Percentiles rank a stretch among this genome's conserved stretches.
phyloP scores from a whole-genome alignment of 73 alveolate species.

The Paramecium sexaurelia region DNA sequence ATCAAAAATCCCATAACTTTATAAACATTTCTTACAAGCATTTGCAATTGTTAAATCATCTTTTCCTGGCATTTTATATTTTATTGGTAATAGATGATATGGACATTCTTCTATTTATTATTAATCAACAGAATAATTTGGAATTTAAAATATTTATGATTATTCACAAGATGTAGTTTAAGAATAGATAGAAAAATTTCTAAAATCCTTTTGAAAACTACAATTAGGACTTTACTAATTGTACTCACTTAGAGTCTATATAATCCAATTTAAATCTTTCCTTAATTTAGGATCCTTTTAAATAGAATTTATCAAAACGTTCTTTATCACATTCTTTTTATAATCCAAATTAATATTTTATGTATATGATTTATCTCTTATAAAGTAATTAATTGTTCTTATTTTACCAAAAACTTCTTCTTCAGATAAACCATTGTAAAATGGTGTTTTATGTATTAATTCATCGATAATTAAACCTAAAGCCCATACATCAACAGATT shows the following conservation, averaged over 20 bases:
- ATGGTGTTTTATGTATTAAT: constrained; percentile 63
- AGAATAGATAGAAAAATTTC: background rate
- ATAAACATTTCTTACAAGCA: constrained; percentile 19
- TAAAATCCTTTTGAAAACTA: background rate
- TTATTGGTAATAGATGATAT: background rate
- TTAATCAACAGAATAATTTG: background rate
- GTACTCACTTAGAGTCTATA: background rate
- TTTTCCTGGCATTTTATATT: background rate
- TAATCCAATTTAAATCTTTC: constrained; percentile 23
- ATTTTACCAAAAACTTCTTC: constrained; percentile 35
- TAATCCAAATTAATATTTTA: background rate
- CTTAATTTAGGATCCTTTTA: constrained; percentile 42
- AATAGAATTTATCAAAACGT: background rate
- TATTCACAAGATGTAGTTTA: background rate
- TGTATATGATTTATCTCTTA: background rate
- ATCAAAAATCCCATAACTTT: constrained; percentile 29
- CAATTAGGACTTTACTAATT: background rate
- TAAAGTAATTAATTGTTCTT: background rate
- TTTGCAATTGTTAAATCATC: background rate
- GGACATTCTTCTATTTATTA: background rate
- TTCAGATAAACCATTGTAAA: constrained; percentile 43
- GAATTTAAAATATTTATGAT: background rate
- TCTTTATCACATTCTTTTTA: constrained; percentile 26
- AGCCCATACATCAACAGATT: constrained; percentile 75
- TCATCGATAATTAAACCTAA: constrained; percentile 74